Base-by-base conservation (phyloP, 768 basidiomycete genomes). In the Symmetrospora coprosmae region DNA sequence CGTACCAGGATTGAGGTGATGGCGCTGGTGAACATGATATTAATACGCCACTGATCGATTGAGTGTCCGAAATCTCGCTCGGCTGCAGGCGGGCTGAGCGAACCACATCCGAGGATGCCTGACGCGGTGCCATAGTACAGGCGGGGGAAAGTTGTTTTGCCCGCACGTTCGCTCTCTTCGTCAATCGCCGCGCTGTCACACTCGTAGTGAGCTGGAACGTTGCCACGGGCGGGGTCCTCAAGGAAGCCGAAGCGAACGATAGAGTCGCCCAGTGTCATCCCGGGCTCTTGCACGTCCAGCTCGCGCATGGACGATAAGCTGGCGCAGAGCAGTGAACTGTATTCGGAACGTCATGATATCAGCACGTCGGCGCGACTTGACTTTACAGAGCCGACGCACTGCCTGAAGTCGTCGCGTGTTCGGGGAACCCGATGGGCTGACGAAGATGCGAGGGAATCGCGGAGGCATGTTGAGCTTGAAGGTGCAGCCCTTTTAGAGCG, bases 31-130 rank as follows among this genome's bases (percentile, higher is more conserved):
- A 58, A 35, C 7, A 58, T 38, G 33, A 45, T 39, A 14, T 58
- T 43, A 27, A 46, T 33, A 3, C 43, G 38, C 55, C 55, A 58
- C 16, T 23, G 23, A 21, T 31, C 28, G 28, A 46, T 35, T 8
- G 55, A 58, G 31, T 58, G 55, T 17, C 55, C 49, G 13, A 50
- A 31, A 17, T 7, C 41, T 27, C 40, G 11, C 34, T 25, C 21
- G 6, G 28, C 23, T 30, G 27, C 14, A 41, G 40, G 46, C 14
- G 14, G 17, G 43, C 4, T n/a, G n/a, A n/a, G n/a, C n/a, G n/a
- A n/a, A n/a, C 55, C 55, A 30, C 28, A 35, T 25, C 55, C 55
- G 17, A 58, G 16, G 30, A 45, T 39, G 9, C 55, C 55, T n/a
- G 17, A 21, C 7, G 41, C 13, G 13, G 41, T 45, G 13, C 55